Evolutionary conservation across 805 yeast species (phyloP).

Genomic region (Ogataea ramenticola): DNA sequence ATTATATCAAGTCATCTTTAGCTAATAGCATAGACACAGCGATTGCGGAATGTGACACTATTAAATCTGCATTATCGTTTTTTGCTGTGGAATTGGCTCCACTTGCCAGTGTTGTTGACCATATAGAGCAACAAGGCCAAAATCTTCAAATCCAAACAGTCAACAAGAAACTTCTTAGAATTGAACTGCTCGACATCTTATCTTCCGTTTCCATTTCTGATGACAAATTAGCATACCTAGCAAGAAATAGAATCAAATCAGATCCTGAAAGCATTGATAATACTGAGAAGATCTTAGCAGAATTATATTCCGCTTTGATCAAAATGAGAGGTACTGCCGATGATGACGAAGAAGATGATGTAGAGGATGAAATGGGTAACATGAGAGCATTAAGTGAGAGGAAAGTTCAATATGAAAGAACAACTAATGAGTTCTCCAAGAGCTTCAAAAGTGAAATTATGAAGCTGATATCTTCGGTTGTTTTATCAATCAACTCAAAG

Average conservation of each 20-base stretch:
- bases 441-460: conserved; percentile 30
- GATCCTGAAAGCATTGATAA: conserved; percentile 33
- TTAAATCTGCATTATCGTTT: conserved; percentile 47
- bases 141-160: conserved; percentile 80
- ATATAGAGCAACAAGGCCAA: conserved; percentile 66
- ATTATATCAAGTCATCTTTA: neutral
- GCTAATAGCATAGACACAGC: conserved; percentile 32
- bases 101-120: conserved; percentile 60
- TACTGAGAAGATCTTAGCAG: conserved; percentile 49
- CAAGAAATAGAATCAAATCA: conserved; percentile 40
- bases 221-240: conserved; percentile 40
- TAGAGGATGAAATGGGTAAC: conserved; percentile 41
- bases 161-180: conserved; percentile 70
- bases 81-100: conserved; percentile 57
- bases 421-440: conserved; percentile 41
- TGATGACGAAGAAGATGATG: conserved; percentile 28
- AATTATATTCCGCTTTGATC: conserved; percentile 55
- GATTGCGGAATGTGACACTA: conserved; percentile 43
- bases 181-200: conserved; percentile 60
- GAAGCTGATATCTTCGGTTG: conserved; percentile 19
- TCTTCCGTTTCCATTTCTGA: conserved; percentile 64
- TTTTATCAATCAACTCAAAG: conserved; percentile 24
- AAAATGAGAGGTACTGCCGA: conserved; percentile 43
- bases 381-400: conserved; percentile 72
- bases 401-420: conserved; percentile 49